phyloP scores from a whole-genome alignment of 2,329 filamentous ascomycete species.

The Didymella glomerata region DNA sequence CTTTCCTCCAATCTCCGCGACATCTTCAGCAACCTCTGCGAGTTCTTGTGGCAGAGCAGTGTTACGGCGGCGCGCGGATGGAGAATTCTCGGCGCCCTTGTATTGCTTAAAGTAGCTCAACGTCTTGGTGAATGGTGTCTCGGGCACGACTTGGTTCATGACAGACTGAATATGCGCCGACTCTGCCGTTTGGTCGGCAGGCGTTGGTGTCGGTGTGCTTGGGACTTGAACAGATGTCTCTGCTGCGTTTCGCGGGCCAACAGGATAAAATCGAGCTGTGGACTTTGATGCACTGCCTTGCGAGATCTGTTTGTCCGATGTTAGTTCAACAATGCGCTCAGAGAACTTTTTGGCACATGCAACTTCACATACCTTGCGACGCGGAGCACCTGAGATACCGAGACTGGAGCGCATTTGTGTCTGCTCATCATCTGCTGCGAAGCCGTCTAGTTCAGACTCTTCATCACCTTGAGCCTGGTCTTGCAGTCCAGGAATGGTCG shows the following conservation, averaged over 20 bases:
- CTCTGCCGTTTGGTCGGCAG: slow-evolving; percentile 4
- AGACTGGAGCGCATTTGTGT: not conserved
- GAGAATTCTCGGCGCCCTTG: slow-evolving; percentile 25
- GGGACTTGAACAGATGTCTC: not conserved
- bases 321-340: not conserved
- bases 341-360: not conserved
- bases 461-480: not conserved
- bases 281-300: not conserved
- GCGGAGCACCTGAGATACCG: not conserved
- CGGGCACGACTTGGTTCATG: slow-evolving; percentile 7
- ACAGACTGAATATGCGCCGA: slow-evolving; percentile 21
- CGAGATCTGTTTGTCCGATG: not conserved
- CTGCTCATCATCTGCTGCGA: slow-evolving; percentile 6
- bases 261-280: not conserved
- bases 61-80: slow-evolving; percentile 30
- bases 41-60: slow-evolving; percentile 34
- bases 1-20: not conserved
- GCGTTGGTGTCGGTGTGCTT: not conserved
- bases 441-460: not conserved
- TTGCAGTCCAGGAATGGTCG: not conserved
- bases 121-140: slow-evolving; percentile 31
- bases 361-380: slow-evolving; percentile 1
- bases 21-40: slow-evolving; percentile 25
- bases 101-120: slow-evolving; percentile 32
- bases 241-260: not conserved